A percentile compares a stretch with the other conserved stretches of the same genome.
phyloP scores from a whole-genome alignment of 2,329 filamentous ascomycete species.

The Albifimbria verrucaria region DNA sequence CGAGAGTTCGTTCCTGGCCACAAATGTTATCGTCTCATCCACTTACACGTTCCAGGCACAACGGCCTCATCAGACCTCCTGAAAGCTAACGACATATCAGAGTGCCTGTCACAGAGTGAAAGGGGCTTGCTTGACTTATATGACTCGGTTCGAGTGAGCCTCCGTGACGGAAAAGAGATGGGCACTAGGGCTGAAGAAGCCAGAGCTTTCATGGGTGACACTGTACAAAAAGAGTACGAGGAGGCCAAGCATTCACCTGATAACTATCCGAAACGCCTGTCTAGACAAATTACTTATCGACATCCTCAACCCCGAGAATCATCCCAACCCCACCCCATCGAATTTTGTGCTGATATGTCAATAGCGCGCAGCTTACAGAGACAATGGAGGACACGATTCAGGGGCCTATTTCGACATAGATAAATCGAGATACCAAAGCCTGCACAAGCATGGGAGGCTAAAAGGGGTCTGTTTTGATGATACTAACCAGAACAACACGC shows the following conservation, averaged over 20 bases:
- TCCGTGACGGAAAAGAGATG: constrained; percentile 27
- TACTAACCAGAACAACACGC: constrained; percentile 22
- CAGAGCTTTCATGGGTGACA: constrained; percentile 35
- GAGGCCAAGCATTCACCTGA: constrained; percentile 32
- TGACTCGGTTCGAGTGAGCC: constrained; percentile 35
- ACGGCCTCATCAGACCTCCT: neutral
- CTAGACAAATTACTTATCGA: constrained; percentile 45
- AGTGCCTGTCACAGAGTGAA: neutral
- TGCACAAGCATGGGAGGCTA: constrained; percentile 35
- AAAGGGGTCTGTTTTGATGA: constrained; percentile 37
- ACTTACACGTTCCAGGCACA: neutral
- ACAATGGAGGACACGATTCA: constrained; percentile 42
- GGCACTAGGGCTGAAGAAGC: constrained; percentile 32
- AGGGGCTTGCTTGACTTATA: constrained; percentile 32
- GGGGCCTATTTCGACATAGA: constrained; percentile 44
- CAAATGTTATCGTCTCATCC: neutral
- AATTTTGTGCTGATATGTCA: constrained; percentile 29
- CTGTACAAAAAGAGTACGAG: constrained; percentile 34
- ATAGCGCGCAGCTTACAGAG: constrained; percentile 36
- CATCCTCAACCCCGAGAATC: constrained; percentile 28
- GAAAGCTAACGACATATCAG: constrained; percentile 10
- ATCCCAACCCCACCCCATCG: constrained; percentile 21
- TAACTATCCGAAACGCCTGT: constrained; percentile 32
- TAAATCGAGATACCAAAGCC: constrained; percentile 32
- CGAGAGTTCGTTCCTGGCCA: neutral